Evolutionary conservation across 768 basidiomycete genomes (phyloP), one percentile per base, ranked within the genome.

Genomic region (Pisolithus orientalis): DNA sequence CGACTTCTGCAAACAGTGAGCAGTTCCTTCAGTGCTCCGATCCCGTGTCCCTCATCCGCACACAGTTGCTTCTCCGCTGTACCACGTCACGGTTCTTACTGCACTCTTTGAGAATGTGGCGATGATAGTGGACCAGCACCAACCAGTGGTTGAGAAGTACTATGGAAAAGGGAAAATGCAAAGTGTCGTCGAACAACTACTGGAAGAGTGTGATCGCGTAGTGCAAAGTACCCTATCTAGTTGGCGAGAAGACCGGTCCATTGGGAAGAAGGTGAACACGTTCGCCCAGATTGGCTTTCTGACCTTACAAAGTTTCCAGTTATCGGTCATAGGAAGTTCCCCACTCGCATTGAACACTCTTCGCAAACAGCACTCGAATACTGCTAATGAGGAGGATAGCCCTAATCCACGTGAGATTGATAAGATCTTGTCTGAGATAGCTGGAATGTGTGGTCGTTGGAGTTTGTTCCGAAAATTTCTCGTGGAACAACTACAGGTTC

Each of bases 81-180:
- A 96, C 70, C 98, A 92, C 65, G 83, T 96, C 57, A 85, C 91
- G 3, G 80, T 85, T 10, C 72, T 99, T 50, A 97, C 95, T 2
- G 85, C 90, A 6, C 78, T 99, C 1, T 94, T 98, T 59, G 96
- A 99, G 70, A 88, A 86, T 51, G 87, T 99, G 47, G 96, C 94
- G 0, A 82, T 91, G 75, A 93, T 99, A 57, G 85, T 99, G 21
- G 93, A 95, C 61, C 96, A 99, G 62, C 96, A 99, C 64, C 95
- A 96, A 59, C 90, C 93, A 2, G 83, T 99, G 5, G 94, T 99
- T 1, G 95, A 97, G 64, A 98, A 96, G 70, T 98, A 99, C 70
- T 99, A 99, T 61, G 96, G 96, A 0, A 59, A 67, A 8, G 89
- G 92, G 1, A 87, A 87, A 66, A 98, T 98, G 95, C 72, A 76